Evolutionary conservation across 768 basidiomycete species (phyloP), one percentile per base, ranked within the genome.

Genomic region (Chlorophyllum brunneum): DNA sequence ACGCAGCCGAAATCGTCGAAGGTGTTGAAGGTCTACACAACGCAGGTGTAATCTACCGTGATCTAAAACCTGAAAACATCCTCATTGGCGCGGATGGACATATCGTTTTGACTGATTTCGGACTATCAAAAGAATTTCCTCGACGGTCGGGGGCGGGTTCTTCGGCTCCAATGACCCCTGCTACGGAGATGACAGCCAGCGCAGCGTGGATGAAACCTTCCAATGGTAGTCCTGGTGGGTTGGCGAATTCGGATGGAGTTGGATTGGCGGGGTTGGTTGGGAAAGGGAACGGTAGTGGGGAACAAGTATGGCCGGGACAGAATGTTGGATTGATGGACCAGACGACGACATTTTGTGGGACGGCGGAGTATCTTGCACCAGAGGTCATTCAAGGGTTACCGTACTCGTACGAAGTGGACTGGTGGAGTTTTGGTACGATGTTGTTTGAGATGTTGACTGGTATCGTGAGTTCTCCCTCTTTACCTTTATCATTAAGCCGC

Each of bases 351-450:
- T 95, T 97, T 64, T 95, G 90, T 68, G 93, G 93, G 8, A 95
- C 93, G n/a, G 93, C 93, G 2, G 93, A 95, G 69, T 97, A 97
- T 60, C 80, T 97, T 5, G 93, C 97, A 10, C 97, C 97, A 0
- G 95, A 99, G 70, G 94, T 98, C 39, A 92, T 98, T 59, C 89
- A 92, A 61, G 91, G 94, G 1, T 67, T 88, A 60, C 80, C 85
- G 16, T 95, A 98, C 64, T 86, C 86, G 58, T 98, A 93, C 62
- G 92, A 94, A 59, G 92, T 95, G 18, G 95, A 98, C 66, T 95
- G 93, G 91, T 99, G 94, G 95, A 91, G 88, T 58, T 88, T 95
- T 61, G 95, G 95, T 30, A 98, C 95, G 56, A 95, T 98, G 89
- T 71, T 98, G 54, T 93, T 91, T 65, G 95, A 98, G 74, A 95